phyloP scores from a whole-genome alignment of 1,284 basidiomycete genomes.

The Microstroma glucosiphilum region DNA sequence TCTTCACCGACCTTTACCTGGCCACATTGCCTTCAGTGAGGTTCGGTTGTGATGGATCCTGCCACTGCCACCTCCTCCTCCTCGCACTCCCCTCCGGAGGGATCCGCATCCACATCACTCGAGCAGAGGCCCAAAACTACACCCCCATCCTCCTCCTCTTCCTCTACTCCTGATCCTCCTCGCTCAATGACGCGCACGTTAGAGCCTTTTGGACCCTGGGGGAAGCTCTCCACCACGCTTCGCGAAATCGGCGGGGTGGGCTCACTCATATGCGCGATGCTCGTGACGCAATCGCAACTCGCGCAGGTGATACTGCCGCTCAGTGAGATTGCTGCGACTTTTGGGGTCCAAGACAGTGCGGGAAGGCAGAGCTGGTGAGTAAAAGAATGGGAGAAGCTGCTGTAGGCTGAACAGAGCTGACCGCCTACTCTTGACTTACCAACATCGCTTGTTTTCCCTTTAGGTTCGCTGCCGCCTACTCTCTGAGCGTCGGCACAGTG shows the following conservation, averaged over 20 bases:
- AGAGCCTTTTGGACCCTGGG: not conserved
- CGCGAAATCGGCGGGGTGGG: not conserved
- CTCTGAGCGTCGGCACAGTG: conserved; percentile 35
- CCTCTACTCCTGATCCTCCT: too few species aligned
- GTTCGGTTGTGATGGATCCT: too few species aligned
- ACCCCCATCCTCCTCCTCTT: too few species aligned
- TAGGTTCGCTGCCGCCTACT: conserved; percentile 36
- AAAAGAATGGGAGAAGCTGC: not conserved
- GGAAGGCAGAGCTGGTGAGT: conserved; percentile 1
- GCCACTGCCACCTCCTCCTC: too few species aligned
- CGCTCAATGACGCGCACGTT: not conserved
- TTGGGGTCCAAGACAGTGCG: not conserved
- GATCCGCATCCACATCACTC: too few species aligned
- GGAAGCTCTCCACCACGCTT: not conserved
- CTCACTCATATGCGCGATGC: conserved; percentile 3
- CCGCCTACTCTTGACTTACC: conserved; percentile 19
- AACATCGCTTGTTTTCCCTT: conserved; percentile 19
- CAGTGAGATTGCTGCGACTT: not conserved
- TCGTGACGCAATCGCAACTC: not conserved
- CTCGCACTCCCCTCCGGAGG: too few species aligned
- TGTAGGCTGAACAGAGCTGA: not conserved
- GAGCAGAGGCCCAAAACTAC: too few species aligned
- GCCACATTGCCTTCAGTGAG: too few species aligned
- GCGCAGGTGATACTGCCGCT: not conserved
- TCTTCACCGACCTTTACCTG: too few species aligned